phyloP scores from a whole-genome alignment of 139 green algal species.

The Chlamydomonas schloesseri region DNA sequence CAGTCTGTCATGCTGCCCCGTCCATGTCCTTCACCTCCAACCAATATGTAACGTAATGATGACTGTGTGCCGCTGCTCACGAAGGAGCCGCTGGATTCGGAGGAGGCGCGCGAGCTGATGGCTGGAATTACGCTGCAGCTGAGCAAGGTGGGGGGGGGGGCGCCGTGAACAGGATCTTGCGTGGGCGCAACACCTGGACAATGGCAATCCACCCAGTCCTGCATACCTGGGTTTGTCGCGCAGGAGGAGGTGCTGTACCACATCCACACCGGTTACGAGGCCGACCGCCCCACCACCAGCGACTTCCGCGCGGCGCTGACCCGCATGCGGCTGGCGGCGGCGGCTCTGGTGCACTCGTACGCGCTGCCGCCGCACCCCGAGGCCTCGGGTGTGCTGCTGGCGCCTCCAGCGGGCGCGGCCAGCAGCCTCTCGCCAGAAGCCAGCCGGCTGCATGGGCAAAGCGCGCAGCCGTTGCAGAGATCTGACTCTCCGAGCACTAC shows the following conservation, averaged over 20 bases:
- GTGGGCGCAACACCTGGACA: too few species aligned
- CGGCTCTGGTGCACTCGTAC: background rate
- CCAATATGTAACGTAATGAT: too few species aligned
- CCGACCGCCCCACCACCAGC: slow-evolving; percentile 8
- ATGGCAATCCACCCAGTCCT: too few species aligned
- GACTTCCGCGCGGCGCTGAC: slow-evolving; percentile 21
- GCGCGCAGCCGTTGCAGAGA: background rate
- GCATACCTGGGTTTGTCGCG: too few species aligned
- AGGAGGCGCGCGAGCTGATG: slow-evolving; percentile 36
- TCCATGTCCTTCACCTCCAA: too few species aligned
- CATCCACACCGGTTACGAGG: slow-evolving; percentile 9
- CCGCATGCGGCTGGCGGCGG: slow-evolving; percentile 8
- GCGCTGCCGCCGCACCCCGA: slow-evolving; percentile 19
- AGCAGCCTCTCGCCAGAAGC: too few species aligned
- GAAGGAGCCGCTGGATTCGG: background rate
- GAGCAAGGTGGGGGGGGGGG: background rate
- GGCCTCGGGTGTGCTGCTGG: too few species aligned
- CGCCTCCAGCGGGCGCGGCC: too few species aligned
- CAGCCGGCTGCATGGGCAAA: background rate
- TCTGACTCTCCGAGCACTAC: background rate
- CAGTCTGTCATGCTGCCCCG: too few species aligned
- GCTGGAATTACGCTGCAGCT: background rate
- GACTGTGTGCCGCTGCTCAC: background rate
- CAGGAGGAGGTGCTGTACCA: slow-evolving; percentile 33
- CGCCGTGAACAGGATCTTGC: too few species aligned